Percentiles rank a stretch among this genome's conserved stretches.
Evolutionary conservation across 305 asterid species (phyloP).

Genomic region (Solanum hybrid): DNA sequence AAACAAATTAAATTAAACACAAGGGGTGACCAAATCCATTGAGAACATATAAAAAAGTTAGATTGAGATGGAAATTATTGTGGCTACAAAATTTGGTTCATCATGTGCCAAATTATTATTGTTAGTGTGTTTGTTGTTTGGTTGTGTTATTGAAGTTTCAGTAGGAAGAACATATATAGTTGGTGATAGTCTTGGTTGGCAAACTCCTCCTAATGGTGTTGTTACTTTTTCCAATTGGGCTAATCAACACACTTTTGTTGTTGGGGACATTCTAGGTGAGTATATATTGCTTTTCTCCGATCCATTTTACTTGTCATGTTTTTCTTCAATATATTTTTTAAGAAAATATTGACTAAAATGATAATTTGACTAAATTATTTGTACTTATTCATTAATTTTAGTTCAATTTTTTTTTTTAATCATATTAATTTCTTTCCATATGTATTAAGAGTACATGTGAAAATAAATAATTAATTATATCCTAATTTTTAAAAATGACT

Average conservation of each 20-base stretch:
- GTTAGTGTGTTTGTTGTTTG: not conserved
- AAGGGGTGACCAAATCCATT: not conserved
- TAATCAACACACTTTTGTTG: not conserved
- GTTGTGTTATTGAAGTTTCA: not conserved
- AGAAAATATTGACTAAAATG: not conserved
- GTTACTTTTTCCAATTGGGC: conserved; percentile 10
- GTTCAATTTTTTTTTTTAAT: not conserved
- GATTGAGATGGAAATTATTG: not conserved
- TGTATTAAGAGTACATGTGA: not conserved
- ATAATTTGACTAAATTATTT: not conserved
- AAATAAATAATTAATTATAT: not conserved
- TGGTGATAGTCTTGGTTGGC: conserved; percentile 10
- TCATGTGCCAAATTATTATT: not conserved
- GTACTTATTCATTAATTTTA: not conserved
- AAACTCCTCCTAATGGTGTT: not conserved
- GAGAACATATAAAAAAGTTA: not conserved
- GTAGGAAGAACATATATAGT: conserved; percentile 12
- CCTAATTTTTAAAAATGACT: not conserved
- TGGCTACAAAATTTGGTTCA: not conserved
- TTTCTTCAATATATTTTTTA: not conserved
- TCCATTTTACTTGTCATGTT: not conserved
- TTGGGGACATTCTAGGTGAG: conserved; percentile 10
- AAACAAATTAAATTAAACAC: not conserved
- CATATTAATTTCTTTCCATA: not conserved
- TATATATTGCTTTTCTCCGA: not conserved